Base-by-base conservation (phyloP, 768 basidiomycete species). In the Cystofilobasidium bisporidii region DNA sequence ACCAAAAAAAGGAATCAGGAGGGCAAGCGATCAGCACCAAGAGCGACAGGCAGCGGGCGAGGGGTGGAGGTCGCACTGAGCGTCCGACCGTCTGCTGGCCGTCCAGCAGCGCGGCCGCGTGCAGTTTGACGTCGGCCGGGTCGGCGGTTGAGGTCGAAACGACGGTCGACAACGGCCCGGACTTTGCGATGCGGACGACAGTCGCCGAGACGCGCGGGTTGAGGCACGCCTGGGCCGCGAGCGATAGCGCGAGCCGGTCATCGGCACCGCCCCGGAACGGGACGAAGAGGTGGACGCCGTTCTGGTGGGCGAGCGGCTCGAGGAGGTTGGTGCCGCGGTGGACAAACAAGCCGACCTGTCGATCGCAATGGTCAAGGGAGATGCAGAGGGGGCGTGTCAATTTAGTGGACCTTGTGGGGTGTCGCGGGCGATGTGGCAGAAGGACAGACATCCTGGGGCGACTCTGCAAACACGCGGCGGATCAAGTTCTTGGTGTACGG, bases 231-330 rank as follows among this genome's bases (percentile, higher is more conserved):
- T 97, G 93, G 40, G 89, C 83, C 5, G 90, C 83, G 72, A 98
- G 84, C 36, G 82, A 78, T 32, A 98, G 78, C 0, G 90, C 89
- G 26, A 91, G 80, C 0, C 96, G 84, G 75, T 97, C 94, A 75
- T 99, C 94, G 0, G 90, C 86, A 0, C 94, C 94, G 43, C 94
- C 94, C 75, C 91, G 88, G 83, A 94, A 97, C 0, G 93, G 89
- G 48, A 92, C 74, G 40, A 69, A 59, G 32, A 65, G 30, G 28
- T 69, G 68, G 22, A 58, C 57, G 28, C 60, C 60, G 26, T 45
- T 32, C 50, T 17, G 28, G 57, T 63, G 36, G 15, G 32, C 18
- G 36, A 60, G 57, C 30, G 28, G 38, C 47, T 47, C n/a, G 32
- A 32, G 18, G n/a, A 47, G 30, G 43, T 56, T 76, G 62, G 79